A percentile compares a stretch with the other conserved stretches of the same genome.
phyloP scores from a whole-genome alignment of 169 alveolate species.

The Eimeria acervulina region DNA sequence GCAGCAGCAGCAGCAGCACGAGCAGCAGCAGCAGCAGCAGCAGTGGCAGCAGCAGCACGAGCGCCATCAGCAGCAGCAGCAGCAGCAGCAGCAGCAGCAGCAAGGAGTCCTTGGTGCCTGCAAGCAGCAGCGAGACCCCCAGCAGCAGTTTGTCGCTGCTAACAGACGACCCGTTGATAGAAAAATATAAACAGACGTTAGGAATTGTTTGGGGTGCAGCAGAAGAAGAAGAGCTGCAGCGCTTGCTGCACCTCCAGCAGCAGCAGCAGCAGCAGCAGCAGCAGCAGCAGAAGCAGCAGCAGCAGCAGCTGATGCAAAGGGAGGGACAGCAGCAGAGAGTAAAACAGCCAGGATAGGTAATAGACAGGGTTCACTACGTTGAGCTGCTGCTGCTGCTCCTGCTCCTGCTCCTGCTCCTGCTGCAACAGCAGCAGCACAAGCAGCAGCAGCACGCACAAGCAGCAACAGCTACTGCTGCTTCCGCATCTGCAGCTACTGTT shows the following conservation, averaged over 20 bases:
- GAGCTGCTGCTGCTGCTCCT: neutral
- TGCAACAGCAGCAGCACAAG: neutral
- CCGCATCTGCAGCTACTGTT: neutral
- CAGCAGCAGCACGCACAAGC: too few relatives aligned
- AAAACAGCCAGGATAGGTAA: constrained; percentile 6
- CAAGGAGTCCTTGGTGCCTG: too few relatives aligned
- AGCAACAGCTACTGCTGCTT: neutral
- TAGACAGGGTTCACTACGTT: neutral
- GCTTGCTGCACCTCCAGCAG: constrained; percentile 21
- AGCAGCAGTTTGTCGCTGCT: neutral
- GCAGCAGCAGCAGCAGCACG: too few relatives aligned
- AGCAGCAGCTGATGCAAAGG: too few relatives aligned
- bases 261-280: constrained; percentile 19
- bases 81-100: too few relatives aligned
- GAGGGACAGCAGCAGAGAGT: neutral
- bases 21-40: too few relatives aligned
- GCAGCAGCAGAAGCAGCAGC: constrained; percentile 10
- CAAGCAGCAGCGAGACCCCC: too few relatives aligned
- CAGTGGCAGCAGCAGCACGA: too few relatives aligned
- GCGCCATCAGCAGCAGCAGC: too few relatives aligned
- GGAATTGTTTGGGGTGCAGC: neutral
- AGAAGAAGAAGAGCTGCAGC: constrained; percentile 39
- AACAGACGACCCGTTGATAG: neutral
- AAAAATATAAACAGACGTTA: too few relatives aligned
- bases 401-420: neutral